Conservation (phyloP, 139 green algal genomes). For the Closterium sp. region DNA sequence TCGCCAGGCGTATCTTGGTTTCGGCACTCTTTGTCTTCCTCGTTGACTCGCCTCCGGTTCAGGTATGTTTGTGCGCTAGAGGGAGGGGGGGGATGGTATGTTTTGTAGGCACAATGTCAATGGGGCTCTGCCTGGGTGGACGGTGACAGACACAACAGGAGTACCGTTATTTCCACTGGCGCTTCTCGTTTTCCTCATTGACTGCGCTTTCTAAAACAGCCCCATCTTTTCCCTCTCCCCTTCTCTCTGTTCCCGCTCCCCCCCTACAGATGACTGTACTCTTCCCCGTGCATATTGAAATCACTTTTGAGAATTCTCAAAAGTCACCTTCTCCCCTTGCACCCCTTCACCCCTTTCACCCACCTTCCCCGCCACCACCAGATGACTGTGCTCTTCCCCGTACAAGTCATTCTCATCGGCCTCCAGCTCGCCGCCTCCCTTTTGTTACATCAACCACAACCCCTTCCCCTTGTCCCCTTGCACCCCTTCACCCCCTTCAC, state of each 20-base stretch:
- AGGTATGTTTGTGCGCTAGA: background rate
- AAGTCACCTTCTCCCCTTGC: background rate
- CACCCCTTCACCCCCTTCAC: background rate
- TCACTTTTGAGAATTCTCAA: too few relatives aligned
- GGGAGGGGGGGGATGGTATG: background rate
- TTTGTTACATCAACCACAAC: background rate
- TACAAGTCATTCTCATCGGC: slow-evolving; percentile 2
- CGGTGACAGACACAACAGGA: background rate
- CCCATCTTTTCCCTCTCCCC: too few relatives aligned
- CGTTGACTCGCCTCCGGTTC: background rate
- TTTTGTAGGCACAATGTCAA: background rate
- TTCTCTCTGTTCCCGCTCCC: background rate
- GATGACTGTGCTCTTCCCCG: background rate
- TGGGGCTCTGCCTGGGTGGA: background rate
- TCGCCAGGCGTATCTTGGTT: background rate
- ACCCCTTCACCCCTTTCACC: background rate
- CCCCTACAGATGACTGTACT: background rate
- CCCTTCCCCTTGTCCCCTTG: background rate
- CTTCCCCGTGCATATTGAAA: background rate
- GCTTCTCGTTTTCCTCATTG: background rate
- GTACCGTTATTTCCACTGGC: background rate
- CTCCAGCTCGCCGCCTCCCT: background rate
- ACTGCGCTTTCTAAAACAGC: too few relatives aligned
- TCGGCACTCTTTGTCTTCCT: background rate
- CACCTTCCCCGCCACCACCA: background rate